These are phyloP conservation scores for Moniliella sp. DNA, from an alignment of 1,284 basidiomycete genomes.

Conservation along the genomic window DNA sequence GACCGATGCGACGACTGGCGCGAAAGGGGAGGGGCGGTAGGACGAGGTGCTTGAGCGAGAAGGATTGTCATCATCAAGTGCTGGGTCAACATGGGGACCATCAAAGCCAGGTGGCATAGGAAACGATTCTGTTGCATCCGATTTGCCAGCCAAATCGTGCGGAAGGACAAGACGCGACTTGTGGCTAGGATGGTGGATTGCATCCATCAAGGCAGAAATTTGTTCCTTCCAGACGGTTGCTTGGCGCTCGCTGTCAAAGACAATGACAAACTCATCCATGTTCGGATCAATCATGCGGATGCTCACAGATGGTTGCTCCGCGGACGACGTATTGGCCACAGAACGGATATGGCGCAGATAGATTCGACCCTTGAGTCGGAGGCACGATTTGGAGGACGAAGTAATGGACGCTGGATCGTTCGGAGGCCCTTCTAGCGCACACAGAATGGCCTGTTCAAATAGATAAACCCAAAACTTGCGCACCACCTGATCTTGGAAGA, in stretches of 20 bases:
- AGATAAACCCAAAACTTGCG: conserved; percentile 84
- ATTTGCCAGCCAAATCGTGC: too few species aligned
- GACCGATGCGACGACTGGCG: too few species aligned
- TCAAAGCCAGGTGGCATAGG: too few species aligned
- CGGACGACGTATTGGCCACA: conserved; percentile 50
- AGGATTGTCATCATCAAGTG: too few species aligned
- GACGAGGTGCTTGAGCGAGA: too few species aligned
- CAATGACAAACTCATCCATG: conserved; percentile 74
- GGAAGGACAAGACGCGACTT: too few species aligned
- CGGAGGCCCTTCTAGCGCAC: too few species aligned
- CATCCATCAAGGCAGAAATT: conserved; percentile 9
- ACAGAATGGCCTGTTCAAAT: conserved; percentile 86
- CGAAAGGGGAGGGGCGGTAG: too few species aligned
- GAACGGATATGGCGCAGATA: conserved; percentile 77
- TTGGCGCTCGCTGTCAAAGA: conserved; percentile 58
- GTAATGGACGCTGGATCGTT: too few species aligned
- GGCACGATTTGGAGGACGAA: conserved; percentile 10
- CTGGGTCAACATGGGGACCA: too few species aligned
- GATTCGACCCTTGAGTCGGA: conserved; percentile 78
- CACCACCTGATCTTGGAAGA: conserved; percentile 62
- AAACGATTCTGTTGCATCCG: too few species aligned
- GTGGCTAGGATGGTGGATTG: too few species aligned
- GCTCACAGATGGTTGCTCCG: conserved; percentile 63
- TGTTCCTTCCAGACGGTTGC: conserved; percentile 56
- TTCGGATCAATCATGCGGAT: conserved; percentile 85